Percentiles rank a stretch among this genome's conserved stretches.
Evolutionary conservation across 352 stramenopile species (phyloP).

Genomic region (Stramenopiles sp.): DNA sequence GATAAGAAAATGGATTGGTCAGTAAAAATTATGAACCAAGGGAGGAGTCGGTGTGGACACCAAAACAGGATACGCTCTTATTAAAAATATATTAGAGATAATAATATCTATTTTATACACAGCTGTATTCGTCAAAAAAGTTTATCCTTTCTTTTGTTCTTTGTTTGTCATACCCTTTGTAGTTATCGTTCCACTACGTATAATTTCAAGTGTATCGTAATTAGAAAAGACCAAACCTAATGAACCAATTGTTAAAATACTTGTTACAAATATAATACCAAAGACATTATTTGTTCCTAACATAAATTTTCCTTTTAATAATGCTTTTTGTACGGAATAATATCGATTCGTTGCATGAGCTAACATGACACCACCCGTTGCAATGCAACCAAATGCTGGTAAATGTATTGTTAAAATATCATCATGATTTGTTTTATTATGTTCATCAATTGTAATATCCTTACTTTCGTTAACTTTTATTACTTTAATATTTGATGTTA

Average conservation of each 20-base stretch:
- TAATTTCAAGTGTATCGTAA: neutral
- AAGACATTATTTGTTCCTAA: neutral
- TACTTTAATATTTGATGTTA: no score
- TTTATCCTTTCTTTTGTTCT: no score
- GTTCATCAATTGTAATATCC: no score
- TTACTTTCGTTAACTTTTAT: no score
- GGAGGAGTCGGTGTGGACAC: no score
- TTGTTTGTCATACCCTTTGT: no score
- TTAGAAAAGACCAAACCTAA: neutral
- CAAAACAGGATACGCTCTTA: no score
- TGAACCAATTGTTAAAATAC: neutral
- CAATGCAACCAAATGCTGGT: neutral
- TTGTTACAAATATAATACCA: neutral
- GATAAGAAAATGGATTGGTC: conserved; percentile 54
- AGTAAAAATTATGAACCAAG: no score
- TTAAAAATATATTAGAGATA: no score
- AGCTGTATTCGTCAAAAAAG: no score
- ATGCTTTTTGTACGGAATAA: neutral
- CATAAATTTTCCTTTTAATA: neutral
- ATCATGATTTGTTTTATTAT: neutral
- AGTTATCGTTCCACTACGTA: neutral
- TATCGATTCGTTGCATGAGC: neutral
- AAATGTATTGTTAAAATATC: neutral
- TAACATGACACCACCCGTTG: neutral
- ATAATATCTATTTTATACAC: no score